These are phyloP conservation scores for Thermoascus crustaceus DNA, from an alignment of 2,329 filamentous ascomycete species.

Conservation along the genomic window DNA sequence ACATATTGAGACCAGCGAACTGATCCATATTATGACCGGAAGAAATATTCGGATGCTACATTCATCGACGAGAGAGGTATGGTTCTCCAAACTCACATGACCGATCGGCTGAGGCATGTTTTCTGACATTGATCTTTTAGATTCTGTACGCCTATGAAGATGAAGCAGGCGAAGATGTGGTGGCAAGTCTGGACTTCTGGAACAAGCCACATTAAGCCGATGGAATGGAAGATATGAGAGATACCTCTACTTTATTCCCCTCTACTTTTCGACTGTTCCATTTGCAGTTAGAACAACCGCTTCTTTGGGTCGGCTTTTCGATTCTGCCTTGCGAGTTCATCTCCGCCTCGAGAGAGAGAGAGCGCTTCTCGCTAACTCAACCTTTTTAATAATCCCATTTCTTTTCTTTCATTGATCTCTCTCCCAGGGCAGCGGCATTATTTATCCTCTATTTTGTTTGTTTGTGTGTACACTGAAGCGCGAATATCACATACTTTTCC, in stretches of 20 bases:
- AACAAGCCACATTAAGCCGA: slow-evolving; percentile 42
- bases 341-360: neutral
- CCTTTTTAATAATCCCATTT: slow-evolving; percentile 2
- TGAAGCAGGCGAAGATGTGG: slow-evolving; percentile 83
- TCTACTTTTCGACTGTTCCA: slow-evolving; percentile 2
- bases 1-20: slow-evolving; percentile 83
- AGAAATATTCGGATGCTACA: slow-evolving; percentile 98
- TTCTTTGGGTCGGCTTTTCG: neutral
- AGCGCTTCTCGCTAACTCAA: neutral
- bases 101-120: slow-evolving; percentile 20
- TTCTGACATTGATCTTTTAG: slow-evolving; percentile 44
- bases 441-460: slow-evolving; percentile 14
- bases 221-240: slow-evolving; percentile 8
- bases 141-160: slow-evolving; percentile 98
- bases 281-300: slow-evolving; percentile 1
- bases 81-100: slow-evolving; percentile 15
- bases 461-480: slow-evolving; percentile 33
- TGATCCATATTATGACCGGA: slow-evolving; percentile 90
- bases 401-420: neutral
- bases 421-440: slow-evolving; percentile 2
- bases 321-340: slow-evolving; percentile 1
- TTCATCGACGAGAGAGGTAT: slow-evolving; percentile 91
- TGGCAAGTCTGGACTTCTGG: slow-evolving; percentile 97
- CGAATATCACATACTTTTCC: slow-evolving; percentile 30
- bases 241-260: slow-evolving; percentile 3